Evolutionary conservation across 495 filamentous ascomycete species (phyloP).

Genomic region (Neurospora sp.): DNA sequence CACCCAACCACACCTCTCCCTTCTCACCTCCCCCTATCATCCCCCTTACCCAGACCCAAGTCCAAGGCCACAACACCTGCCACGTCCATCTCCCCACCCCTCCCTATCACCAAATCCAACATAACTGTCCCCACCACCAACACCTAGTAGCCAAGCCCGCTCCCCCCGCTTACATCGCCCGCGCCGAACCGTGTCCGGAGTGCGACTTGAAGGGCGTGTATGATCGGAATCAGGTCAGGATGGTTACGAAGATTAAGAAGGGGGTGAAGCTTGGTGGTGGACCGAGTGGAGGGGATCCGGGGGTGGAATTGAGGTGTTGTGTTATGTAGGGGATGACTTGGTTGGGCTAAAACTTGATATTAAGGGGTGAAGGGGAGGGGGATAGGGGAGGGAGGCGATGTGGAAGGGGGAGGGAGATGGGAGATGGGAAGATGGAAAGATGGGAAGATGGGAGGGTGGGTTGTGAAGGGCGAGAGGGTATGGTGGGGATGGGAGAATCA

Average conservation of each 20-base stretch:
- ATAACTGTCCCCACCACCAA: neutral
- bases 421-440: too few species aligned
- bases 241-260: conserved; percentile 18
- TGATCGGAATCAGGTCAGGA: conserved; percentile 26
- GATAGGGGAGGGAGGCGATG: too few species aligned
- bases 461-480: too few species aligned
- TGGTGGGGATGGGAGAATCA: too few species aligned
- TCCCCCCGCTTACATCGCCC: conserved; percentile 8
- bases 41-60: too few species aligned
- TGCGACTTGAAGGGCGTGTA: conserved; percentile 22
- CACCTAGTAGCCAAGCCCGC: conserved; percentile 7
- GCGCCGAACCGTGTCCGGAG: conserved; percentile 14
- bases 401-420: too few species aligned
- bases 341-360: too few species aligned
- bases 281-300: conserved; percentile 24
- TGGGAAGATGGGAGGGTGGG: too few species aligned
- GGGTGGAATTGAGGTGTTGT: conserved; percentile 24
- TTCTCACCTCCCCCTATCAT: neutral
- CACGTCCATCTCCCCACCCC: neutral
- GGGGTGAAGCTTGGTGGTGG: conserved; percentile 29
- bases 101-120: neutral
- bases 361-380: too few species aligned
- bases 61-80: neutral
- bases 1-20: neutral
- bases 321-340: conserved; percentile 17